A percentile compares a stretch with the other conserved stretches of the same genome.
Evolutionary conservation across 2,329 filamentous ascomycete genomes (phyloP).

Genomic region (Aspergillus hiratsukae): DNA sequence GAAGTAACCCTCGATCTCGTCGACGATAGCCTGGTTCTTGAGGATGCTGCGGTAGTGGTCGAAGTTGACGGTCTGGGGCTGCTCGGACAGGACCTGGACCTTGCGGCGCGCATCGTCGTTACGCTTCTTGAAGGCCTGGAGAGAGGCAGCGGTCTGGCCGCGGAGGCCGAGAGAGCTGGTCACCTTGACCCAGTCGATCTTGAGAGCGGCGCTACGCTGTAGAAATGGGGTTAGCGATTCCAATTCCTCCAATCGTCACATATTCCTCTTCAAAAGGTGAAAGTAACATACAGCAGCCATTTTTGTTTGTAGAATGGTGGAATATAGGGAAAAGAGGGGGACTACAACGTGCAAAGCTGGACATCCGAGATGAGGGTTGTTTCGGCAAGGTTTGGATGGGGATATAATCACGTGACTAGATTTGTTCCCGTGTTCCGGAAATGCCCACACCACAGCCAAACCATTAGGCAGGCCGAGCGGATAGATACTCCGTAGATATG

Average conservation of each 20-base stretch:
- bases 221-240: slow-evolving; percentile 20
- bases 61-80: slow-evolving; percentile 86
- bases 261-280: background rate
- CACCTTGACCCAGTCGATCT: slow-evolving; percentile 98
- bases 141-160: slow-evolving; percentile 85
- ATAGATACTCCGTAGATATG: background rate
- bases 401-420: slow-evolving; percentile 28
- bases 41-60: slow-evolving; percentile 82
- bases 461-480: background rate
- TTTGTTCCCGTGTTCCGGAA: slow-evolving; percentile 25
- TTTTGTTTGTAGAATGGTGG: slow-evolving; percentile 29
- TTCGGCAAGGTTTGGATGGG: slow-evolving; percentile 38
- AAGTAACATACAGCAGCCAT: slow-evolving; percentile 40
- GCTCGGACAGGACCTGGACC: slow-evolving; percentile 76
- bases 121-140: slow-evolving; percentile 98
- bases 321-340: slow-evolving; percentile 25
- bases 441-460: slow-evolving; percentile 6
- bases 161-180: slow-evolving; percentile 91
- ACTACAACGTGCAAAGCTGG: slow-evolving; percentile 33
- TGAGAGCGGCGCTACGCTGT: slow-evolving; percentile 95
- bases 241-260: background rate
- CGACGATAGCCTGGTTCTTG: slow-evolving; percentile 92
- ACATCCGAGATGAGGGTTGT: slow-evolving; percentile 32
- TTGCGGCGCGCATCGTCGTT: slow-evolving; percentile 98
- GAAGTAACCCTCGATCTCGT: slow-evolving; percentile 98